Evolutionary conservation across 352 stramenopile species (phyloP).

Genomic region (Phytophthora ohioensis): DNA sequence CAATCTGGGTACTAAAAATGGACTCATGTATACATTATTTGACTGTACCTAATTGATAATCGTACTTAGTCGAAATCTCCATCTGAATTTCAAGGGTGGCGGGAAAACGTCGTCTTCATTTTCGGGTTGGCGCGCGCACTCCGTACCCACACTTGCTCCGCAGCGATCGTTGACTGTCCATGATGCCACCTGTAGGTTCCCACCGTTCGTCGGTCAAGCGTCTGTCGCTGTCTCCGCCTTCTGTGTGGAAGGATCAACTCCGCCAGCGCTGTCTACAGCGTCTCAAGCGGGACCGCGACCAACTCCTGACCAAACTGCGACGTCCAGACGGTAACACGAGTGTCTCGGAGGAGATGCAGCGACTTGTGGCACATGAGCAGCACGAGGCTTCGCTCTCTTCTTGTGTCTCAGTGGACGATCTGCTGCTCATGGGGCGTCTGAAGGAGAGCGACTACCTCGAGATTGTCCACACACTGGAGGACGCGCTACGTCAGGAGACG

Average conservation of each 20-base stretch:
- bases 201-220: conserved; percentile 35
- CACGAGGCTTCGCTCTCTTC: conserved; percentile 24
- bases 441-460: conserved; percentile 80
- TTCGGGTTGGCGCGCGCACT: neutral
- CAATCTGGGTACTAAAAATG: no score
- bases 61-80: no score
- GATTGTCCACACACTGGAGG: conserved; percentile 77
- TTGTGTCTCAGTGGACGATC: conserved; percentile 63
- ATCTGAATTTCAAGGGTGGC: no score
- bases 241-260: conserved; percentile 78
- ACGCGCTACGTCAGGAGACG: conserved; percentile 62
- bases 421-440: conserved; percentile 64
- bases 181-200: neutral
- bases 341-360: conserved; percentile 72
- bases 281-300: conserved; percentile 63
- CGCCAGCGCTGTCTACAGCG: conserved; percentile 78
- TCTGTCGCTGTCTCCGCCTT: conserved; percentile 65
- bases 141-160: neutral
- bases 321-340: conserved; percentile 55
- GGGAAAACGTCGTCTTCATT: neutral
- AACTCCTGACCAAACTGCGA: conserved; percentile 72
- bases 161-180: neutral
- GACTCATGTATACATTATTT: no score
- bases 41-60: no score
- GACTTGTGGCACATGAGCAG: conserved; percentile 55